Evolutionary conservation across 2,329 filamentous ascomycete species (phyloP).

Genomic region (Catunica adiposa): DNA sequence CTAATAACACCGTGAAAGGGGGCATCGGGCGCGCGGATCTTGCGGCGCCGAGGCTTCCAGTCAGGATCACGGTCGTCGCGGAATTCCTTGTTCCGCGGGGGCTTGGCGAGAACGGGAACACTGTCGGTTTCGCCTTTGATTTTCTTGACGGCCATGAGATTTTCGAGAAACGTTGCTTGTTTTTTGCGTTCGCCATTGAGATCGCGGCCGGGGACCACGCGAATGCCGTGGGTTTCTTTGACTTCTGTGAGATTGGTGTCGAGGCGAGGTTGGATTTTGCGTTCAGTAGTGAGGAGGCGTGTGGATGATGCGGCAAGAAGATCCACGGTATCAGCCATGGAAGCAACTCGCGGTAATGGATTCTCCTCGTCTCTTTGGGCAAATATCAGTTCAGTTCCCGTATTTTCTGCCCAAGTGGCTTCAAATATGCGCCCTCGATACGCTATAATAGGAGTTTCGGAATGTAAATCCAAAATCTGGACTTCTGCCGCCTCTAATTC

Average conservation of each 20-base stretch:
- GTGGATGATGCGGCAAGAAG: conserved; percentile 54
- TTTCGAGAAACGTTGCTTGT: conserved; percentile 44
- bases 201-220: conserved; percentile 30
- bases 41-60: conserved; percentile 18
- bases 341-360: conserved; percentile 30
- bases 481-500: conserved; percentile 28
- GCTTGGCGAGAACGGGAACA: conserved; percentile 42
- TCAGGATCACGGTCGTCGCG: conserved; percentile 27
- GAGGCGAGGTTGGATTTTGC: conserved; percentile 35
- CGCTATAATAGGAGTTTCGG: conserved; percentile 56
- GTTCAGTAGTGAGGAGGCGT: conserved; percentile 51
- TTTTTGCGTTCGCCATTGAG: conserved; percentile 31
- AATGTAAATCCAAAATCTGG: conserved; percentile 73
- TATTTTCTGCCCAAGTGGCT: conserved; percentile 64
- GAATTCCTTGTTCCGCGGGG: conserved; percentile 27
- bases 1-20: not conserved
- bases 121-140: conserved; percentile 47
- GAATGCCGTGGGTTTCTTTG: conserved; percentile 26
- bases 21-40: not conserved
- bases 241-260: conserved; percentile 20
- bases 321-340: conserved; percentile 44
- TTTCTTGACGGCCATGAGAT: conserved; percentile 47
- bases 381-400: conserved; percentile 74
- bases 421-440: conserved; percentile 65
- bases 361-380: conserved; percentile 24